These are phyloP conservation scores for Parmelia sp. DNA, from an alignment of 495 filamentous ascomycete genomes.

Conservation along the genomic window DNA sequence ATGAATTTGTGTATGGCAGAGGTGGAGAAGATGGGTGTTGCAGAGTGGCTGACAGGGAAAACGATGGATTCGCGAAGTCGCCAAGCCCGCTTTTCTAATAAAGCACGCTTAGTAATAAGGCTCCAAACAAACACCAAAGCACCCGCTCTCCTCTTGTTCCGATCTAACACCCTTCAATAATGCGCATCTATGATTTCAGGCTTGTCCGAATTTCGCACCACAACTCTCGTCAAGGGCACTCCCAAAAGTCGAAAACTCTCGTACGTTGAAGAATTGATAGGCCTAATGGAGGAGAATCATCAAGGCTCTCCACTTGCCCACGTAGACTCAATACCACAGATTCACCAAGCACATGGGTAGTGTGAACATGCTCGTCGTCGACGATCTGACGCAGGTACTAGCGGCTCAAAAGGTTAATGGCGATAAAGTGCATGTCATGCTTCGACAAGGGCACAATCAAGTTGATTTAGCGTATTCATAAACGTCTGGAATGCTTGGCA, in stretches of 20 bases:
- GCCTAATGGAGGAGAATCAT: neutral
- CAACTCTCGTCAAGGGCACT: neutral
- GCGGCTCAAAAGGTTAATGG: slow-evolving; percentile 15
- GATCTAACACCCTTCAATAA: neutral
- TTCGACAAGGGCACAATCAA: too few relatives aligned
- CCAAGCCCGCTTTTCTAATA: too few relatives aligned
- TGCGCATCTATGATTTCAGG: neutral
- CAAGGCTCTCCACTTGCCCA: neutral
- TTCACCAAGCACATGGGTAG: neutral
- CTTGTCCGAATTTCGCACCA: neutral
- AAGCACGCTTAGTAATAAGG: too few relatives aligned
- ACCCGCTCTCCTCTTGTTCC: neutral
- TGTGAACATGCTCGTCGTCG: slow-evolving; percentile 7
- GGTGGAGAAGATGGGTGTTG: neutral
- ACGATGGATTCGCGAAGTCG: too few relatives aligned
- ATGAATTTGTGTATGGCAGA: neutral
- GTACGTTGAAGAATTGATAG: neutral
- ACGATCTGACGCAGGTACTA: slow-evolving; percentile 9
- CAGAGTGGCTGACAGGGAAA: neutral
- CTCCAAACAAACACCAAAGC: too few relatives aligned
- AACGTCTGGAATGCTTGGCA: too few relatives aligned
- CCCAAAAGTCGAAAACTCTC: neutral
- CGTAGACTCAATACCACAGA: neutral
- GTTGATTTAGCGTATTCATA: too few relatives aligned
- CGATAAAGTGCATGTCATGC: neutral